Evolutionary conservation across 441 rosid genomes (phyloP).

Genomic region (Pelargonium fulgidum): DNA sequence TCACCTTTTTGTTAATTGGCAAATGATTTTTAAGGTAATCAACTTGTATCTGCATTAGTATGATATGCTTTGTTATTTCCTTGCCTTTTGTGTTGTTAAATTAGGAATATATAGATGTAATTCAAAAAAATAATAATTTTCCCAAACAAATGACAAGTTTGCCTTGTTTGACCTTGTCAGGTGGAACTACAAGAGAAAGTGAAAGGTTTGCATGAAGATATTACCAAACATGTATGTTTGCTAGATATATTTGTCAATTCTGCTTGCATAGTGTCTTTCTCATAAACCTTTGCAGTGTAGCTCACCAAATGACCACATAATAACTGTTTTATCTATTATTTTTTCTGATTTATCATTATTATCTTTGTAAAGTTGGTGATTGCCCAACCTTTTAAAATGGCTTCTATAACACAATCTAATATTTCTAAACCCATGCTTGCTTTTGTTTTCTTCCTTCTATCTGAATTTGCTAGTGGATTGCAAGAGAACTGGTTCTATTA

Average conservation of each 20-base stretch:
- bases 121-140: too few species aligned
- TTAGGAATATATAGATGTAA: too few species aligned
- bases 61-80: background rate
- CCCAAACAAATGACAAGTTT: conserved; percentile 6
- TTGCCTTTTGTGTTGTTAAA: background rate
- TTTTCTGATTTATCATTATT: background rate
- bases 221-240: conserved; percentile 43
- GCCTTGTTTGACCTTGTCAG: conserved; percentile 27
- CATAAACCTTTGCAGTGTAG: too few species aligned
- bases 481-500: conserved; percentile 29
- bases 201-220: conserved; percentile 38
- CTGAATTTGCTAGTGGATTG: conserved; percentile 31
- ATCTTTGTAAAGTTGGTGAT: background rate
- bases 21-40: too few species aligned
- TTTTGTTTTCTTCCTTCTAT: background rate
- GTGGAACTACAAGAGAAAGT: conserved; percentile 42
- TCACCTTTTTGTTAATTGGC: too few species aligned
- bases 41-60: too few species aligned
- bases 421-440: background rate
- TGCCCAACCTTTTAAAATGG: too few species aligned
- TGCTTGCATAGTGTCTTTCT: too few species aligned
- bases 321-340: background rate
- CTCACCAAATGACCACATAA: too few species aligned
- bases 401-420: too few species aligned
- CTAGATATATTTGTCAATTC: background rate